phyloP scores from a whole-genome alignment of 78 protist species.

The Tieghemostelium lacteum region DNA sequence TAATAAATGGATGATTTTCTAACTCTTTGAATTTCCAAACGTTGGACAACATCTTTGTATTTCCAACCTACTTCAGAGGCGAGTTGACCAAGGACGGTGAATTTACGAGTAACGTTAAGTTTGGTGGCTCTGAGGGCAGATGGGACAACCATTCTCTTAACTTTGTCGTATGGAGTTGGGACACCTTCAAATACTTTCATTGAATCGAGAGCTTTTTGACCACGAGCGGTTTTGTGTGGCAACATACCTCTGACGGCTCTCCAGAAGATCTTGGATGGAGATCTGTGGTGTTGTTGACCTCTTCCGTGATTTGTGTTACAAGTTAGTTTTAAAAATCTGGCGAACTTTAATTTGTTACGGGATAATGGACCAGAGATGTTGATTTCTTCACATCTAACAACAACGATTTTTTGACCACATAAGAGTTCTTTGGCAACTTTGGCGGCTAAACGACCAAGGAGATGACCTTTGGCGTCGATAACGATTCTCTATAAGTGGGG shows the following conservation, averaged over 20 bases:
- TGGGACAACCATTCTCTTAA: slow-evolving; percentile 97
- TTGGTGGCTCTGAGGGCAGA: slow-evolving; percentile 95
- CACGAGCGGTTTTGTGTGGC: slow-evolving; percentile 99
- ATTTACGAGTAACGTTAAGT: slow-evolving; percentile 91
- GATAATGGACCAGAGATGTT: slow-evolving; percentile 93
- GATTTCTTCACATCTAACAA: slow-evolving; percentile 97
- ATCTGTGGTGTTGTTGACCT: slow-evolving; percentile 96
- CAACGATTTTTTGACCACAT: slow-evolving; percentile 93
- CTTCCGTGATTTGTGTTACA: slow-evolving; percentile 96
- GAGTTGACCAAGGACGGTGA: slow-evolving; percentile 94
- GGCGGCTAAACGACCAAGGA: slow-evolving; percentile 99
- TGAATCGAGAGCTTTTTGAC: slow-evolving; percentile 95
- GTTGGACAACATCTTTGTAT: slow-evolving; percentile 91
- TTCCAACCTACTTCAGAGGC: slow-evolving; percentile 98
- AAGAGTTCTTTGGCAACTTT: slow-evolving; percentile 98
- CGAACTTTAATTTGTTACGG: slow-evolving; percentile 97
- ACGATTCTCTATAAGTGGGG: slow-evolving; percentile 80
- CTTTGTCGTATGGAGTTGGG: slow-evolving; percentile 96
- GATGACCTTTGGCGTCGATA: slow-evolving; percentile 96
- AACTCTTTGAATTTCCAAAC: slow-evolving; percentile 97
- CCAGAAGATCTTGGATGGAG: slow-evolving; percentile 97
- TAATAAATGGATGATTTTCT: slow-evolving; percentile 82
- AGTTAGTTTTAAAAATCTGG: slow-evolving; percentile 87
- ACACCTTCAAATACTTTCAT: slow-evolving; percentile 97
- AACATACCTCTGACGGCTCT: slow-evolving; percentile 99